Conservation (phyloP, 371 early-diverging fungal genomes). For the Actinomucor elegans region DNA sequence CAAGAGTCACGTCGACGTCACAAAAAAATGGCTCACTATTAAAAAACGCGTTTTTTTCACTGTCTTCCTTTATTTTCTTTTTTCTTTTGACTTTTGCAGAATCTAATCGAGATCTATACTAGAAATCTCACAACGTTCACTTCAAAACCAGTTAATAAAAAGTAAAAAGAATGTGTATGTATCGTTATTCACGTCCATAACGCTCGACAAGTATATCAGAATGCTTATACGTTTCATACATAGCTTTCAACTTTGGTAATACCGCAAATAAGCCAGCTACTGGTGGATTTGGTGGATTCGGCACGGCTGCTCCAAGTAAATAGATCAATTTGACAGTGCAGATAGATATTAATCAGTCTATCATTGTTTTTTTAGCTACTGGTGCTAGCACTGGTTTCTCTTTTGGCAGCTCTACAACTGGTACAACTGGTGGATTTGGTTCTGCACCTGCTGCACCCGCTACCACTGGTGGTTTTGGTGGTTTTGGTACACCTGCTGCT, state of each 20-base stretch:
- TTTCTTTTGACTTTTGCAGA: background rate
- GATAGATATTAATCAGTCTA: too few species aligned
- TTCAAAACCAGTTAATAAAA: constrained; percentile 1
- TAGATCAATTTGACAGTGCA: too few species aligned
- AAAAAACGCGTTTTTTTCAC: constrained; percentile 10
- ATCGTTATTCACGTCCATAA: background rate
- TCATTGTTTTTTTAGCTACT: too few species aligned
- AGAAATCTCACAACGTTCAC: background rate
- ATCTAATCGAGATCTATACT: too few species aligned
- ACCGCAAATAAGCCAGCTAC: constrained; percentile 27
- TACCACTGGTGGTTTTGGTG: constrained; percentile 23
- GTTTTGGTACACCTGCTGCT: constrained; percentile 19
- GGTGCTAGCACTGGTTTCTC: constrained; percentile 21
- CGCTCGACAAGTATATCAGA: background rate
- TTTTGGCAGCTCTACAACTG: constrained; percentile 22
- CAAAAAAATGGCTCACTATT: background rate
- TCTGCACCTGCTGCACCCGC: constrained; percentile 10
- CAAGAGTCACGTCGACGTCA: constrained; percentile 6
- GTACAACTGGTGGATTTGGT: too few species aligned
- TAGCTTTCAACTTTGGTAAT: constrained; percentile 38
- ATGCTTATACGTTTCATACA: background rate
- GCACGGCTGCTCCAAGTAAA: constrained; percentile 13
- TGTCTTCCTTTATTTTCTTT: background rate
- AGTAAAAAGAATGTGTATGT: constrained; percentile 3
- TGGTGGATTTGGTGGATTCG: constrained; percentile 25